phyloP scores from a whole-genome alignment of 331 rosid species.

The Telfairia occidentalis region DNA sequence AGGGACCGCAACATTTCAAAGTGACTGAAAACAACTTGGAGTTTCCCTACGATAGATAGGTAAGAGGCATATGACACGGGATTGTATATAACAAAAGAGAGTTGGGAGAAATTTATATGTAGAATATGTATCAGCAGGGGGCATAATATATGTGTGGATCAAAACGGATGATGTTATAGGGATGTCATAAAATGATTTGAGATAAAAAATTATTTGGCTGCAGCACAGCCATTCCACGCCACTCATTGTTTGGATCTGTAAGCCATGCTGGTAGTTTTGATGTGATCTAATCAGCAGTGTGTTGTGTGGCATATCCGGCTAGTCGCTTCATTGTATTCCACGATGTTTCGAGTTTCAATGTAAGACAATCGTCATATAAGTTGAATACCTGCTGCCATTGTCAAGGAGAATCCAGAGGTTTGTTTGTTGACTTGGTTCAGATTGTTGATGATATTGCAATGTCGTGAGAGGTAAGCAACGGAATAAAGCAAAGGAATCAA shows the following conservation, averaged over 20 bases:
- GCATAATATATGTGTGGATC: neutral
- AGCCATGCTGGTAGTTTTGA: neutral
- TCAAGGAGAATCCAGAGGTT: neutral
- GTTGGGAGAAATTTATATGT: neutral
- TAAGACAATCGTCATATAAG: neutral
- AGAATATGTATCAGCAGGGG: neutral
- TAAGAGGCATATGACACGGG: neutral
- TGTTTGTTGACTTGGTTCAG: neutral
- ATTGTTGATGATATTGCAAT: neutral
- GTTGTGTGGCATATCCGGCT: neutral
- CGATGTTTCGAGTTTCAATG: neutral
- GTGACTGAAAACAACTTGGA: constrained; percentile 69
- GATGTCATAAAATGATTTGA: neutral
- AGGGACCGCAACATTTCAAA: constrained; percentile 74
- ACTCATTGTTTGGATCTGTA: neutral
- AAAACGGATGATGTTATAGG: neutral
- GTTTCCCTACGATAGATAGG: constrained; percentile 64
- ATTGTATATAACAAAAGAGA: constrained; percentile 8
- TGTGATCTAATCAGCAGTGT: neutral
- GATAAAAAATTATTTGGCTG: constrained; percentile 5
- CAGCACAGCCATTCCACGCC: neutral
- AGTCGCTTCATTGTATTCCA: neutral
- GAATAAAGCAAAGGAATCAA: neutral
- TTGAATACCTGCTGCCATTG: neutral
- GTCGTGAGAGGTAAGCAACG: neutral